phyloP scores from a whole-genome alignment of 352 stramenopile genomes.

The Phytophthora chlamydospora region DNA sequence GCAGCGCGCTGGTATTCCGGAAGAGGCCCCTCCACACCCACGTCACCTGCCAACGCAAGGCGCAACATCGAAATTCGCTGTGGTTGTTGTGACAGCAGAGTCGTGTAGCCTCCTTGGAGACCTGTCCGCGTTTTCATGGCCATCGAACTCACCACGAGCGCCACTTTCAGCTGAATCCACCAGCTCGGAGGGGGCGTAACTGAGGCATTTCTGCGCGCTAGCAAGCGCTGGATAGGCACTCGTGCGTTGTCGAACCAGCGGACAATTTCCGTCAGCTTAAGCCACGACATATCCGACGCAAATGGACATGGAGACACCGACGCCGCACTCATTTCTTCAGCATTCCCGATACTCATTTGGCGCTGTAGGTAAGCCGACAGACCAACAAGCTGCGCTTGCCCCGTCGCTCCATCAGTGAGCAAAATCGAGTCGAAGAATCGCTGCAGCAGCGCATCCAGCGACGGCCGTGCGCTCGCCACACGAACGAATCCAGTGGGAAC shows the following conservation, averaged over 20 bases:
- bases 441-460: slow-evolving; percentile 24
- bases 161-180: slow-evolving; percentile 31
- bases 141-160: slow-evolving; percentile 19
- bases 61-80: slow-evolving; percentile 31
- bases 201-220: slow-evolving; percentile 22
- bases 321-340: slow-evolving; percentile 19
- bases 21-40: slow-evolving; percentile 32
- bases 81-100: slow-evolving; percentile 24
- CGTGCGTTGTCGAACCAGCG: slow-evolving; percentile 28
- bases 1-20: slow-evolving; percentile 27
- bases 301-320: slow-evolving; percentile 10
- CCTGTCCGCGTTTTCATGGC: slow-evolving; percentile 28
- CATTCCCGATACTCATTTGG: slow-evolving; percentile 19
- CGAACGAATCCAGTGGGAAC: slow-evolving; percentile 14
- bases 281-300: slow-evolving; percentile 17
- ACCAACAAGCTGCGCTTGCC: slow-evolving; percentile 19
- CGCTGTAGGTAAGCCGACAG: slow-evolving; percentile 29
- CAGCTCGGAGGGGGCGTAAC: slow-evolving; percentile 13
- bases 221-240: slow-evolving; percentile 20
- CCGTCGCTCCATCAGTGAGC: slow-evolving; percentile 15
- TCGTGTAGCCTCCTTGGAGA: slow-evolving; percentile 22
- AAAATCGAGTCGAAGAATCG: slow-evolving; percentile 27
- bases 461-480: slow-evolving; percentile 17
- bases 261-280: slow-evolving; percentile 11
- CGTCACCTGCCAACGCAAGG: slow-evolving; percentile 22